A percentile compares a stretch with the other conserved stretches of the same genome.
Evolutionary conservation across 352 stramenopile genomes (phyloP).

Genomic region (Aphanomyces euteiches): DNA sequence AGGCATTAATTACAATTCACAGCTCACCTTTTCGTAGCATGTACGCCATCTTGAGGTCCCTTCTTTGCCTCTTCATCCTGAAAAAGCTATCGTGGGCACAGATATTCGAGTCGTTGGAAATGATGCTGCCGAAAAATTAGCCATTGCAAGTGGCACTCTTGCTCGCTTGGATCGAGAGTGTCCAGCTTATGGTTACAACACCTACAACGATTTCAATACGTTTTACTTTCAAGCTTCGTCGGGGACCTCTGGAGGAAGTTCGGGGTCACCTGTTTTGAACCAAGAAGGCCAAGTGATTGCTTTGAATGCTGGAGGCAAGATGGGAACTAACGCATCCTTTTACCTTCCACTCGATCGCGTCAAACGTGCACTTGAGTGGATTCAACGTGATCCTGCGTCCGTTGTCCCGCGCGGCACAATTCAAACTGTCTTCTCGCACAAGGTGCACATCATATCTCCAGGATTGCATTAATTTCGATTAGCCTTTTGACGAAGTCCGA

Average conservation of each 20-base stretch:
- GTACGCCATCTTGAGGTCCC: constrained; percentile 82
- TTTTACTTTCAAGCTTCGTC: constrained; percentile 92
- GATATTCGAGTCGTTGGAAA: constrained; percentile 92
- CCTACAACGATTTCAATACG: constrained; percentile 93
- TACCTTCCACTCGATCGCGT: constrained; percentile 89
- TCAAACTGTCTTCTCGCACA: constrained; percentile 87
- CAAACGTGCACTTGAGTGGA: constrained; percentile 78
- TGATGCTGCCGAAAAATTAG: constrained; percentile 89
- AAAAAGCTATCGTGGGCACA: constrained; percentile 85
- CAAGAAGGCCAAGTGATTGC: constrained; percentile 84
- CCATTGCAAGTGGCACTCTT: constrained; percentile 88
- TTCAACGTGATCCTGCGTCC: constrained; percentile 49
- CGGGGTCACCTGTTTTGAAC: constrained; percentile 86
- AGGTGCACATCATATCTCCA: constrained; percentile 32
- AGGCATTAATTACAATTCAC: constrained; percentile 13
- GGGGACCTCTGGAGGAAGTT: constrained; percentile 79
- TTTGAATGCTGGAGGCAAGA: constrained; percentile 88
- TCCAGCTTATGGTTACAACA: constrained; percentile 85
- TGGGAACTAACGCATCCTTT: constrained; percentile 81
- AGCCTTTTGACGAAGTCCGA: constrained; percentile 87
- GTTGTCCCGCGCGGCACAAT: constrained; percentile 81
- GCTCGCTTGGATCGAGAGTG: constrained; percentile 87
- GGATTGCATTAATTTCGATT: not conserved
- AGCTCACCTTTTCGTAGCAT: constrained; percentile 39
- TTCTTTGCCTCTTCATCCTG: constrained; percentile 69